Conservation (phyloP, 2,329 filamentous ascomycete genomes). For the Penicillium sp. region DNA sequence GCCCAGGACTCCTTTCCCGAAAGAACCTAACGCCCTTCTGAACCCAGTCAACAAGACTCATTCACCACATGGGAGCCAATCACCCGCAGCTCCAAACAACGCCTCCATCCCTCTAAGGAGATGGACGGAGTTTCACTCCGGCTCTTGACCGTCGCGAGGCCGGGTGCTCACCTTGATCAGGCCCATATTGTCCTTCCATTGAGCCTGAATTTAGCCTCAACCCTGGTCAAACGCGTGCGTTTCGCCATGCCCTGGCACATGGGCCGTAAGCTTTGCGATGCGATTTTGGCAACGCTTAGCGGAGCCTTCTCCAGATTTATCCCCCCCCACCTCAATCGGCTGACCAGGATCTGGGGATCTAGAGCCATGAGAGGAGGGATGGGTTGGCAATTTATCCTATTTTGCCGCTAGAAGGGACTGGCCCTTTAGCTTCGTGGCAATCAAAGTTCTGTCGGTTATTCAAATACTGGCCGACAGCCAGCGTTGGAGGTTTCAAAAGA, state of each 20-base stretch:
- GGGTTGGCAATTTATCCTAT: conserved; percentile 2
- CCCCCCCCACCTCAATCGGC: not conserved
- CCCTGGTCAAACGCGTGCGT: not conserved
- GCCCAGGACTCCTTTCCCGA: not conserved
- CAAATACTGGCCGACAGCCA: not conserved
- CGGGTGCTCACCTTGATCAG: not conserved
- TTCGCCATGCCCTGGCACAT: not conserved
- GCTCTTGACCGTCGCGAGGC: not conserved
- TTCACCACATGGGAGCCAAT: not conserved
- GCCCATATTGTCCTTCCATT: not conserved
- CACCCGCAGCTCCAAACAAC: not conserved
- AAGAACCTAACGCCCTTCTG: not conserved
- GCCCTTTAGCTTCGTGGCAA: not conserved
- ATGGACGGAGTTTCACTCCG: not conserved
- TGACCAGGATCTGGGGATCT: not conserved
- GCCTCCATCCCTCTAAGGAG: not conserved
- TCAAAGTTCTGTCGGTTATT: not conserved
- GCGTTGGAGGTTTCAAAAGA: not conserved
- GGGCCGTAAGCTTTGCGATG: not conserved
- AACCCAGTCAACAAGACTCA: not conserved
- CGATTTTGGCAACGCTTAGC: not conserved
- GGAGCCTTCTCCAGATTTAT: not conserved
- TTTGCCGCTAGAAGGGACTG: conserved; percentile 3
- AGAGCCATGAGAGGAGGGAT: not conserved
- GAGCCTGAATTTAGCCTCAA: conserved; percentile 1